Conservation (phyloP, 495 filamentous ascomycete species). For the Xylaria scruposa region DNA sequence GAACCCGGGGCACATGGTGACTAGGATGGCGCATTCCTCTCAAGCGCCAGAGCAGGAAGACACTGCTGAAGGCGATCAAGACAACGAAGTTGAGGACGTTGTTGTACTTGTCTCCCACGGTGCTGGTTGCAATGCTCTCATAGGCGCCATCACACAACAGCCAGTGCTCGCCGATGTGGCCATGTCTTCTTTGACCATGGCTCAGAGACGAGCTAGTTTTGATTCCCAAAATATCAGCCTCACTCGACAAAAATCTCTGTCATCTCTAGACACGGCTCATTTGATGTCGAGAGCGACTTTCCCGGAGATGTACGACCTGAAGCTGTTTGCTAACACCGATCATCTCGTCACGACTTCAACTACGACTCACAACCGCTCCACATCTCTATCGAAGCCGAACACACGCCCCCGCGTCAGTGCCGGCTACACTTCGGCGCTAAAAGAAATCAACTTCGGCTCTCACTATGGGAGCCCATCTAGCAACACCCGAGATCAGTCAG, state of each 20-base stretch:
- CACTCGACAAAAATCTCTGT: conserved; percentile 37
- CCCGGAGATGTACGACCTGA: conserved; percentile 70
- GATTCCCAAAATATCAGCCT: conserved; percentile 20
- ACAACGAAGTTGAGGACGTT: conserved; percentile 72
- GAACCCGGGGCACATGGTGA: conserved; percentile 57
- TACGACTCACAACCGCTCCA: conserved; percentile 32
- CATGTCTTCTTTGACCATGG: conserved; percentile 91
- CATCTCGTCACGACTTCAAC: conserved; percentile 64
- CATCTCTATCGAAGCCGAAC: conserved; percentile 31
- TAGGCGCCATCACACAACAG: conserved; percentile 87
- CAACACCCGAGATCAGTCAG: conserved; percentile 38
- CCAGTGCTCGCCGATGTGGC: conserved; percentile 88
- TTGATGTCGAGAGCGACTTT: conserved; percentile 22
- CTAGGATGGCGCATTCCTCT: conserved; percentile 35
- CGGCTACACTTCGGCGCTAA: conserved; percentile 30
- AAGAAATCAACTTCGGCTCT: conserved; percentile 35
- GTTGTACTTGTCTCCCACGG: conserved; percentile 95
- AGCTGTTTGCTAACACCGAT: conserved; percentile 77
- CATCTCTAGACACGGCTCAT: conserved; percentile 38
- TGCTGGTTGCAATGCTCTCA: conserved; percentile 96
- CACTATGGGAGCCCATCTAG: conserved; percentile 38
- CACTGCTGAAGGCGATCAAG: conserved; percentile 52
- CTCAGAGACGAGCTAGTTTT: conserved; percentile 67
- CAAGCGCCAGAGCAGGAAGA: conserved; percentile 36
- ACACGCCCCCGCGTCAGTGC: conserved; percentile 23